These are phyloP conservation scores for Pythium graminicola DNA, from an alignment of 352 stramenopile species.

Conservation along the genomic window DNA sequence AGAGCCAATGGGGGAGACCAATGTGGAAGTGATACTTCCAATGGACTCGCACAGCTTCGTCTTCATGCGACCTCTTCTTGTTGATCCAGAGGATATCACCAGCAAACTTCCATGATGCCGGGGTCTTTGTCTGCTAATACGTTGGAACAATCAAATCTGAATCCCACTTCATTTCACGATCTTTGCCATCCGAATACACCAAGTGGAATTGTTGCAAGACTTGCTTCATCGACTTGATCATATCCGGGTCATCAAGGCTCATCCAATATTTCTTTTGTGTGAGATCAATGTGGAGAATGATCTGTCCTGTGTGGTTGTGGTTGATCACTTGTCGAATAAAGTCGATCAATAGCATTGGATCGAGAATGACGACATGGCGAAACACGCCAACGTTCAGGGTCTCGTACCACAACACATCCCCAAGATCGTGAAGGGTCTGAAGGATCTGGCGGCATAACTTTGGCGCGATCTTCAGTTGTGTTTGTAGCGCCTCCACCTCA, in stretches of 20 bases:
- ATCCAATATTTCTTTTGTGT: no score
- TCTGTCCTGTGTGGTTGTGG: conserved; percentile 1
- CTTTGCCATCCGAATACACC: conserved; percentile 13
- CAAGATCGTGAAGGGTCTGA: background rate
- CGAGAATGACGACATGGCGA: background rate
- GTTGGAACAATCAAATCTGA: conserved; percentile 19
- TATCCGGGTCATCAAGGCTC: conserved; percentile 14
- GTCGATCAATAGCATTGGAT: background rate
- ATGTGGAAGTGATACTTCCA: no score
- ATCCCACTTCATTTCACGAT: conserved; percentile 19
- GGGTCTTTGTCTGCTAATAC: conserved; percentile 24
- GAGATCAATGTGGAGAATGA: no score
- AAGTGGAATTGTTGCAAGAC: conserved; percentile 22
- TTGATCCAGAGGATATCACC: no score
- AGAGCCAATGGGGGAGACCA: no score
- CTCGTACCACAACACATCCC: background rate
- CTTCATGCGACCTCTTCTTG: no score
- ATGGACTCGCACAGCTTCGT: no score
- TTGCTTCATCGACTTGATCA: conserved; percentile 18
- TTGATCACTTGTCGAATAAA: conserved; percentile 14
- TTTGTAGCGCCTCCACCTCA: background rate
- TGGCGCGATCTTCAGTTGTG: background rate
- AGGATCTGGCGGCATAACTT: no score
- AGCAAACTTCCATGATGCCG: no score
- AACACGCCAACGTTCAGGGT: background rate